These are phyloP conservation scores for Fusarium sp. DNA, from an alignment of 2,329 filamentous ascomycete species.

Conservation along the genomic window DNA sequence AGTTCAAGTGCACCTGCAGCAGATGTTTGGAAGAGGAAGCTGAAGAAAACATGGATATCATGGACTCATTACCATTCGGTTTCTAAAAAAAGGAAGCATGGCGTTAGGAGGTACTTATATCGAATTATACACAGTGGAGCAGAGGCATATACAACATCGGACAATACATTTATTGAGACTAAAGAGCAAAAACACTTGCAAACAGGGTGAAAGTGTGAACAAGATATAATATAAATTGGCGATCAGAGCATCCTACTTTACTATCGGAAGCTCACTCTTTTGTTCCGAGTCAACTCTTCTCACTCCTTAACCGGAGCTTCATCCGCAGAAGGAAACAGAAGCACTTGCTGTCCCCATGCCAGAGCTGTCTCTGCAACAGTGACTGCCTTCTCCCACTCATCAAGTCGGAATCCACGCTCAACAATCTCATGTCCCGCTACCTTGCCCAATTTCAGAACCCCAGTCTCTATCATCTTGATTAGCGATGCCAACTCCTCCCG, in stretches of 20 bases:
- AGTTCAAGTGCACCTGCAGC: conserved; percentile 42
- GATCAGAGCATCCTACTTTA: rapidly evolving
- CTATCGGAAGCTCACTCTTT: too few relatives aligned
- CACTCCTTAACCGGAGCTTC: rapidly evolving
- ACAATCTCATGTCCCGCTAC: conserved; percentile 30
- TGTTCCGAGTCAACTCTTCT: rapidly evolving
- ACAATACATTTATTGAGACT: neutral
- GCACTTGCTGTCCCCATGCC: conserved; percentile 33
- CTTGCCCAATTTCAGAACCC: conserved; percentile 24
- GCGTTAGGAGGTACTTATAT: neutral
- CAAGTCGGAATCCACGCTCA: conserved; percentile 2
- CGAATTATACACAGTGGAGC: neutral
- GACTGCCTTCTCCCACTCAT: conserved; percentile 28
- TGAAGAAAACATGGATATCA: conserved; percentile 33
- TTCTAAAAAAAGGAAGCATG: neutral
- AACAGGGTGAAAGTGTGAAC: neutral
- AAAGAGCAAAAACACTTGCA: rapidly evolving
- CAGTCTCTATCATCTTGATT: conserved; percentile 30
- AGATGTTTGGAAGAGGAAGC: conserved; percentile 43
- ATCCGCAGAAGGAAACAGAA: neutral
- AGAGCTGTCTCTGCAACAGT: conserved; percentile 11
- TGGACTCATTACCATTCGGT: conserved; percentile 39
- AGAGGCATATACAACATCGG: neutral
- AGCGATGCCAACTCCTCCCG: conserved; percentile 16
- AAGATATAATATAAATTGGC: neutral